Conservation (phyloP, 441 rosid species). For the Brassica hybrid region DNA sequence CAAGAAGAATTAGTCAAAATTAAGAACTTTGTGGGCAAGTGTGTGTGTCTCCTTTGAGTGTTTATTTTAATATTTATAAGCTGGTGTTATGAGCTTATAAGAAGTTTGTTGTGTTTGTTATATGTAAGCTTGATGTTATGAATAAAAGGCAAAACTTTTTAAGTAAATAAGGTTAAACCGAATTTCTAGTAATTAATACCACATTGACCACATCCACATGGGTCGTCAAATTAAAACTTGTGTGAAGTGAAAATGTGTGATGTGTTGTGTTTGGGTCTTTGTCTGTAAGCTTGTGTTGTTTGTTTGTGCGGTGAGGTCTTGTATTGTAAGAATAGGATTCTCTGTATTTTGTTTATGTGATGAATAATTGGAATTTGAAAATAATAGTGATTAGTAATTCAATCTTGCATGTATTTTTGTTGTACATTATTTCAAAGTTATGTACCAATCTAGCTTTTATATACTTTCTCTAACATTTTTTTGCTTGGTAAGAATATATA, state of each 20-base stretch:
- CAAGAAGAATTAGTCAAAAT: not conserved
- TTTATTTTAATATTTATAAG: not conserved
- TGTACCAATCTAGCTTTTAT: not conserved
- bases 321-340: conserved; percentile 1
- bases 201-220: too few species aligned
- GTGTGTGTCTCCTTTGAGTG: not conserved
- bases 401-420: not conserved
- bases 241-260: conserved; percentile 1
- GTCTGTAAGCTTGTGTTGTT: conserved; percentile 12
- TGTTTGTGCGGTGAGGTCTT: conserved; percentile 1
- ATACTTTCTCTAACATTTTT: not conserved
- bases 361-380: not conserved
- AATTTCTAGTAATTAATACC: too few species aligned
- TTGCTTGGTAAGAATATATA: conserved; percentile 7
- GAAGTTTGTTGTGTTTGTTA: not conserved
- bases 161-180: not conserved
- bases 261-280: conserved; percentile 6
- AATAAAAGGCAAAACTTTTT: not conserved
- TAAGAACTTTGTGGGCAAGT: not conserved
- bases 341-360: conserved; percentile 5
- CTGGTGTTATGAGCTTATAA: not conserved
- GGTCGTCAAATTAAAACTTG: not conserved
- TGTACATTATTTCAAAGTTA: not conserved
- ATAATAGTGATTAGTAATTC: not conserved
- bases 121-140: not conserved